Conservation (phyloP, 1,284 basidiomycete species). For the Phellopilus nigrolimitatus region DNA sequence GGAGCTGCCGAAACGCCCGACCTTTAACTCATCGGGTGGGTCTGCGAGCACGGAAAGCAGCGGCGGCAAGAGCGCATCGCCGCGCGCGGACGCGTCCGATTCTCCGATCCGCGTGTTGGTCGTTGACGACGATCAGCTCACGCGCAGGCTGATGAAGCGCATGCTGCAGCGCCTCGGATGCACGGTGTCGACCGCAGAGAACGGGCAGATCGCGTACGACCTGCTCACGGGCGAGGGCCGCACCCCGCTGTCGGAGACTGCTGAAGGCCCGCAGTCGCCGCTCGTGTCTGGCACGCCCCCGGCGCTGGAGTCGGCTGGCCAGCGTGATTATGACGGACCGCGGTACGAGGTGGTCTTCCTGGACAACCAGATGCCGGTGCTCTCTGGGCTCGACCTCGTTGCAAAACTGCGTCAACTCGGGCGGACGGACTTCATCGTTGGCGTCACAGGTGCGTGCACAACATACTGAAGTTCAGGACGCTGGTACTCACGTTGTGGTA, state of each 20-base stretch:
- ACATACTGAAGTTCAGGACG: constrained; percentile 27
- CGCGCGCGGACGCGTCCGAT: constrained; percentile 29
- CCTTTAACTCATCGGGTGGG: constrained; percentile 5
- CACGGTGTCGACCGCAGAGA: constrained; percentile 77
- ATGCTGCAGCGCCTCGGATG: constrained; percentile 79
- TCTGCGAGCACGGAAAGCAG: constrained; percentile 11
- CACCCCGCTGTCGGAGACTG: constrained; percentile 31
- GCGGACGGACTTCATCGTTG: constrained; percentile 71
- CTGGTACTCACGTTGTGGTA: constrained; percentile 28
- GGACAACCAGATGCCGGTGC: constrained; percentile 85
- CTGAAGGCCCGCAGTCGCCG: constrained; percentile 21
- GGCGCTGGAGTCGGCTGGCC: constrained; percentile 1
- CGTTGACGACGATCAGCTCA: constrained; percentile 76
- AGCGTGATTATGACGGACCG: constrained; percentile 12
- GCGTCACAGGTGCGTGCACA: constrained; percentile 58
- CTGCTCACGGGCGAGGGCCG: constrained; percentile 50
- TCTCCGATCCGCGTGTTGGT: constrained; percentile 58
- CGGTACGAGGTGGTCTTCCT: constrained; percentile 72
- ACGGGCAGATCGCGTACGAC: constrained; percentile 77
- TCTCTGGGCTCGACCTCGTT: constrained; percentile 74
- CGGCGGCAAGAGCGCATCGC: constrained; percentile 1
- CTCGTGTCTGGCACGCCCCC: background rate
- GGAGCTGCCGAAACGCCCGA: constrained; percentile 19
- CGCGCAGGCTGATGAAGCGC: constrained; percentile 78
- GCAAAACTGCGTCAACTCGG: constrained; percentile 61